phyloP scores from a whole-genome alignment of 2,329 filamentous ascomycete genomes.

The Cucurbitaria berberidis region DNA sequence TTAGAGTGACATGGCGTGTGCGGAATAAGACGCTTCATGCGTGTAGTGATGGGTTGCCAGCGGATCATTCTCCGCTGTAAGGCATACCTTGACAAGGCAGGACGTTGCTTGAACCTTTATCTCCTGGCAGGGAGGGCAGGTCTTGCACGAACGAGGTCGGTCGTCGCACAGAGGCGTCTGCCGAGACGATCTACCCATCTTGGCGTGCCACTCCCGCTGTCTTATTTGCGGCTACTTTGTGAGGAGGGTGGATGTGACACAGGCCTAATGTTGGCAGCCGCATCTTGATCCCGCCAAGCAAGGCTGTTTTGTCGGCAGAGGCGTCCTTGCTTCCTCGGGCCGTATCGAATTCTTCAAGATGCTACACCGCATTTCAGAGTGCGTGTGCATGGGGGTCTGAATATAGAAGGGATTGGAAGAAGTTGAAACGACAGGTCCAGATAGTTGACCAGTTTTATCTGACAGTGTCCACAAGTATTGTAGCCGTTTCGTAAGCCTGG shows the following conservation, averaged over 20 bases:
- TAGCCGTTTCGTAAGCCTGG: neutral
- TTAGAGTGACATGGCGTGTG: too few relatives aligned
- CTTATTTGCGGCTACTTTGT: constrained; percentile 1
- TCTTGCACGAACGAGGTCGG: constrained; percentile 14
- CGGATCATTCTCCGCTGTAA: neutral
- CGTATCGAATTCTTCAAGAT: neutral
- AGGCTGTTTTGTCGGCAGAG: constrained; percentile 4
- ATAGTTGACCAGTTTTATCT: neutral
- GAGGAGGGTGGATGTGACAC: constrained; percentile 2
- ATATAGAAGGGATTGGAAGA: neutral
- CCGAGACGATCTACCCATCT: constrained; percentile 29
- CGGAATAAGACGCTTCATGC: too few relatives aligned
- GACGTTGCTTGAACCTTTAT: neutral
- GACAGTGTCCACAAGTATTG: neutral
- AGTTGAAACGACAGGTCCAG: neutral
- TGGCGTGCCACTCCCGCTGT: constrained; percentile 22
- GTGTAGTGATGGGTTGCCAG: too few relatives aligned
- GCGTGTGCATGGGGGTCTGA: neutral
- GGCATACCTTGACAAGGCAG: neutral
- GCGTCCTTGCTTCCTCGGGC: constrained; percentile 1
- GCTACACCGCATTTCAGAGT: neutral
- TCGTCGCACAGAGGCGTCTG: constrained; percentile 17
- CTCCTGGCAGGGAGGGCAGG: constrained; percentile 13
- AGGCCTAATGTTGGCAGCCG: constrained; percentile 2
- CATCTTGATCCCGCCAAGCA: constrained; percentile 27